Percentiles rank a stretch among this genome's conserved stretches.
Evolutionary conservation across 2,329 filamentous ascomycete genomes (phyloP).

Genomic region (Claviceps monticola): DNA sequence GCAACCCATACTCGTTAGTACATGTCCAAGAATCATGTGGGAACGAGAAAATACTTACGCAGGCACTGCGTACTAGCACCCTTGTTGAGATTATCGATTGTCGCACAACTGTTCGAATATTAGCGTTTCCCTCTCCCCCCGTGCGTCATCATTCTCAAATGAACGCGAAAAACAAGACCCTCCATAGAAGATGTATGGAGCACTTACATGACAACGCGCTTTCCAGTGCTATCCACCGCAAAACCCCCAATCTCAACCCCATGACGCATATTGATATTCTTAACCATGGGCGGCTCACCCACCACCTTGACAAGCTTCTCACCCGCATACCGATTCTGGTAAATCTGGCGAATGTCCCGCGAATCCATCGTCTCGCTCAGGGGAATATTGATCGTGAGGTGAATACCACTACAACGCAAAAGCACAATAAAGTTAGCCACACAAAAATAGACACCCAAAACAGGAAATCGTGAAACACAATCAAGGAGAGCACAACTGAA

Average conservation of each 20-base stretch:
- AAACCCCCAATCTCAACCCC: slow-evolving; percentile 91
- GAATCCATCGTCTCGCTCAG: slow-evolving; percentile 76
- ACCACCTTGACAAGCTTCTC: slow-evolving; percentile 90
- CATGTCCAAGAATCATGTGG: too few species aligned
- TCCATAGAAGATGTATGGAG: slow-evolving; percentile 23
- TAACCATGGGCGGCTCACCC: slow-evolving; percentile 76
- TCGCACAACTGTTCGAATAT: slow-evolving; percentile 38
- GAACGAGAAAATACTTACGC: slow-evolving; percentile 47
- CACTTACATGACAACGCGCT: slow-evolving; percentile 64
- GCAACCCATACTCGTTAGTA: slow-evolving; percentile 23
- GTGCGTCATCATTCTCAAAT: background rate
- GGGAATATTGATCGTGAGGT: slow-evolving; percentile 82
- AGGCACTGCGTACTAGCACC: slow-evolving; percentile 86
- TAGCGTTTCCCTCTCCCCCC: slow-evolving; percentile 1
- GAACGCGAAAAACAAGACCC: background rate
- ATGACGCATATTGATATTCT: slow-evolving; percentile 71
- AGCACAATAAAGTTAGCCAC: background rate
- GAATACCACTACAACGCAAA: slow-evolving; percentile 55
- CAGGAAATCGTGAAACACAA: background rate
- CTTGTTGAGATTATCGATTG: slow-evolving; percentile 89
- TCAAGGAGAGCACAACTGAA: background rate
- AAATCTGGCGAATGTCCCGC: slow-evolving; percentile 83
- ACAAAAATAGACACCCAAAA: background rate
- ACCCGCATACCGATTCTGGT: slow-evolving; percentile 90
- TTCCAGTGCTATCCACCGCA: slow-evolving; percentile 78